Evolutionary conservation across 2,329 filamentous ascomycete species (phyloP), one percentile per base, ranked within the genome.

Genomic region (Cladosporium cucumerinum): DNA sequence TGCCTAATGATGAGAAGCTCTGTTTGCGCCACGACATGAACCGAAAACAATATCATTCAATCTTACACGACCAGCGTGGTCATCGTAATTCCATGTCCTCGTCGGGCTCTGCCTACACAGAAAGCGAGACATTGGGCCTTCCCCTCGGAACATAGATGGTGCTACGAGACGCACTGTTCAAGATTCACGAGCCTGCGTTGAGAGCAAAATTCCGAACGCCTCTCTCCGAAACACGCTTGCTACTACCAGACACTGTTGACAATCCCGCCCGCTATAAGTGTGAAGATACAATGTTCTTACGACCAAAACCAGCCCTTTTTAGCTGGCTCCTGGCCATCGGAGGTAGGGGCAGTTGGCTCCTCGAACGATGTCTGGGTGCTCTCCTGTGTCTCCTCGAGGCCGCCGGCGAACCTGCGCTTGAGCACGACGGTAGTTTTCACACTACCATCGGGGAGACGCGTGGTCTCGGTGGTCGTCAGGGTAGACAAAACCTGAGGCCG

Each of bases 351-450:
- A 21, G 12, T 46, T 4, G 26, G 26, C 2, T 39, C 57, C 25
- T 46, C 46, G n/a, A 65, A 68, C 8, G 69, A 71, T 0, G 79
- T 82, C 39, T 86, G 82, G 3, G 83, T 76, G 8, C 82, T 85
- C 69, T 87, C 84, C 10, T 83, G 81, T 36, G 76, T 84, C 72
- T 88, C 85, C 70, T 88, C 86, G 3, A 81, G 79, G 0, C 86
- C 86, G 75, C 88, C 85, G 1, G 83, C 78, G 69, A 87, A 89
- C 2, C 83, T 80, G 70, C 83, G 85, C 67, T 85, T 88, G 18
- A 86, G 75, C 11, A 86, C 77, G 1, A 82, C 81, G 69, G 84
- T 86, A 0, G 84, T 87, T 10, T 84, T 82, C 2, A 87, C 76
- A 0, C 82, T 84, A 14, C 86, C 86, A 71, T 88, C 86, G 0